Evolutionary conservation across 257 asterid genomes (phyloP).

Genomic region (Petrea volubilis): DNA sequence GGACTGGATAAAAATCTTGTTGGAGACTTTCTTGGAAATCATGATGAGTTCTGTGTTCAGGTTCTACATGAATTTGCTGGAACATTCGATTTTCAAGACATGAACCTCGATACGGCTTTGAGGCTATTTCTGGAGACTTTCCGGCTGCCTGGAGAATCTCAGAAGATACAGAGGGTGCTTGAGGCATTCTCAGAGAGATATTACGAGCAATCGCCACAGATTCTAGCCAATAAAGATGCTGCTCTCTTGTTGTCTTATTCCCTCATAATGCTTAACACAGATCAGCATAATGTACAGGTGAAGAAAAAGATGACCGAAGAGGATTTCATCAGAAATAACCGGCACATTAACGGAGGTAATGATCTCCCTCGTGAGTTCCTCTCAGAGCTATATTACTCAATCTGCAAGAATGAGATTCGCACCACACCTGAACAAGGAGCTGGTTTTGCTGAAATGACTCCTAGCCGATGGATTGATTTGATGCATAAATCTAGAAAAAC

Average conservation of each 20-base stretch:
- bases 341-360: conserved; percentile 87
- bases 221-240: conserved; percentile 91
- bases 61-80: conserved; percentile 96
- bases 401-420: conserved; percentile 94
- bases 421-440: conserved; percentile 92
- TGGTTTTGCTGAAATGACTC: conserved; percentile 92
- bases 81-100: conserved; percentile 92
- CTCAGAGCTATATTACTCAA: conserved; percentile 77
- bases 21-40: conserved; percentile 98
- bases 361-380: conserved; percentile 94
- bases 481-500: conserved; percentile 82
- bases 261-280: conserved; percentile 90
- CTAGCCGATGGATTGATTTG: conserved; percentile 96
- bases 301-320: conserved; percentile 98
- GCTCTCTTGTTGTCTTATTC: conserved; percentile 91
- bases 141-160: conserved; percentile 97
- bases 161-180: conserved; percentile 95
- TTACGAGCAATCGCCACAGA: conserved; percentile 86
- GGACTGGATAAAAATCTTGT: conserved; percentile 96
- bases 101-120: conserved; percentile 92
- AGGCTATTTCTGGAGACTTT: conserved; percentile 92
- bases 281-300: conserved; percentile 92
- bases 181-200: conserved; percentile 97
- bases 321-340: conserved; percentile 89
- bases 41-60: conserved; percentile 95